Evolutionary conservation across 2,329 filamentous ascomycete species (phyloP).

Genomic region (Lachnellula occidentalis): DNA sequence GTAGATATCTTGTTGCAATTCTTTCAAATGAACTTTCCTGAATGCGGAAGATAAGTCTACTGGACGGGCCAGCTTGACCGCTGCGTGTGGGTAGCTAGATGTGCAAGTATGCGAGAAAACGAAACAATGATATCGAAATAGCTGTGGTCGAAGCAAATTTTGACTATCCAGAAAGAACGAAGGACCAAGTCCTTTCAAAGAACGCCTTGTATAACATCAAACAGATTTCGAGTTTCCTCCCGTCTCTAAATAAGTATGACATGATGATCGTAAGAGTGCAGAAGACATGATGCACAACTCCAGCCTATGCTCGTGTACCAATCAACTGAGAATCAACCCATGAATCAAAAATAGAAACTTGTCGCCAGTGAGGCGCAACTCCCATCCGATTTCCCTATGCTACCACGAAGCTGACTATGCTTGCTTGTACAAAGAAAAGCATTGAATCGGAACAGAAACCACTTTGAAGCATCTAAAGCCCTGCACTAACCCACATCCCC

Average conservation of each 20-base stretch:
- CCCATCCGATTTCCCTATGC: background rate
- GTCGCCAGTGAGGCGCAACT: background rate
- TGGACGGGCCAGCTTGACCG: no score
- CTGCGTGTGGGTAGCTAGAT: no score
- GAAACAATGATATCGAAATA: no score
- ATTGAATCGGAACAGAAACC: background rate
- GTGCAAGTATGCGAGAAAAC: no score
- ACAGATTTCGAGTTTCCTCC: background rate
- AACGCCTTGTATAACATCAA: background rate
- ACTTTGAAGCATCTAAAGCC: background rate
- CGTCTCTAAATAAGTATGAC: background rate
- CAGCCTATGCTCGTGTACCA: background rate
- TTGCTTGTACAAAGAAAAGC: background rate
- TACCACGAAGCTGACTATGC: constrained; percentile 1
- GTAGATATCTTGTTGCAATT: no score
- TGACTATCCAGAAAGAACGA: no score
- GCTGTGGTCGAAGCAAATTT: no score
- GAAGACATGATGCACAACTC: background rate
- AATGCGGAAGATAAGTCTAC: no score
- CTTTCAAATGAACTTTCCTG: no score
- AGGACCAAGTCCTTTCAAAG: no score
- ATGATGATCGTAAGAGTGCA: background rate
- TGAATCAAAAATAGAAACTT: background rate
- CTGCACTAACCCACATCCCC: background rate
- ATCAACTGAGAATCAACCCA: background rate